Evolutionary conservation across 1,284 basidiomycete genomes (phyloP), one percentile per base, ranked within the genome.

Genomic region (Melanopsichium pennsylvanicum): DNA sequence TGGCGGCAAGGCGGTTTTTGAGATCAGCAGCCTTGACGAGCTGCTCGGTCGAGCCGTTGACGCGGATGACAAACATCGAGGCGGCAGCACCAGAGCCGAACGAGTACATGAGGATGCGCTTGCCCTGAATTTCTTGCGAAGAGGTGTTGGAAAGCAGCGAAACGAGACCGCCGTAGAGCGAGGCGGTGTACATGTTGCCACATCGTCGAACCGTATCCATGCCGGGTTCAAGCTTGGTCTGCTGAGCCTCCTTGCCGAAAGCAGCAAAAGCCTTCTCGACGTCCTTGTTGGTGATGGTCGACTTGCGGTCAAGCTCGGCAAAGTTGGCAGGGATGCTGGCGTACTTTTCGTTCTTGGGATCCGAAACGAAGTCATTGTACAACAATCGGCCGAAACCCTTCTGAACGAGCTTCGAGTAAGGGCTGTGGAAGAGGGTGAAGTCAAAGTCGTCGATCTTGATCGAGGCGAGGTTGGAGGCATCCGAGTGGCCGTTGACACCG

Each of bases 101-200:
- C 40, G 92, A 92, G 85, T 93, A 98, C 86, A 97, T 86, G 72
- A 88, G 89, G 79, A 95, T 85, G 35, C 75, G 70, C 73, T 80
- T 81, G 70, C 75, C 76, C 64, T 79, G 64, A n/a, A 79, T 66
- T 38, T 75, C 66, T 33, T 50, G 40, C 34, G 72, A 61, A 5
- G 64, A 25, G 16, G 70, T 43, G 72, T 79, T 80, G 46, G 61
- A 59, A 19, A 80, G 56, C 48, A 79, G 57, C 27, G 74, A 91
- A 29, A 93, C 91, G 58, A 98, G 87, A 70, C 92, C 93, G 52
- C 92, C 93, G 82, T 95, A 97, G 23, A 98, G 85, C 37, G 92
- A 94, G n/a, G 90, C 95, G 19, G 95, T 94, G 87, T 98, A 97
- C 91, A 95, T 96, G 88, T 98, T 97, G 15, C 95, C 95, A 78